Base-by-base conservation (phyloP, 164 flowering plant genomes). In the Hamamelis virginiana region DNA sequence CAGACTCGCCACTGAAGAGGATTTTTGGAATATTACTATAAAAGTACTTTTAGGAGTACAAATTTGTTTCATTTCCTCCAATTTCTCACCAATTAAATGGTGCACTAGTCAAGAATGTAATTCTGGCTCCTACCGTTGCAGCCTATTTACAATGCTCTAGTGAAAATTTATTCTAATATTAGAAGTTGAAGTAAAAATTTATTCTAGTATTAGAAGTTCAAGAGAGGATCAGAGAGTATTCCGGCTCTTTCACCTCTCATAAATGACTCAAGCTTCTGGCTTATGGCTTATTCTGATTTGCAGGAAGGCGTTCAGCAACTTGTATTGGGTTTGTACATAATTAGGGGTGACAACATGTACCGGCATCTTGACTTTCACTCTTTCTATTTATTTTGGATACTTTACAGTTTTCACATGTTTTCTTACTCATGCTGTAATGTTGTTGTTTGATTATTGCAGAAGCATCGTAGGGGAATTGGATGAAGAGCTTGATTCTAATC, bases 301-400 rank as follows among this genome's bases (percentile, higher is more conserved):
- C 86, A 92, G 98, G 97, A 94, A 84, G 98, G 98, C 8, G 97
- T 92, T 28, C 97, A 94, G 75, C 97, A 92, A 74, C 90, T 91
- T 70, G 98, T 92, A 18, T 76, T 94, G 65, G 98, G 98, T 15
- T 75, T 94, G 74, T 94, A 92, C 85, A 92, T 94, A 77, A 92
- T 92, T 57, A 85, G 97, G 78, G 98, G 97, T 14, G 97, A 94
- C 78, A 94, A 92, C 87, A 92, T 94, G 97, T 92, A 78, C 81
- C 62, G 75, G 0, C 59, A 19, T 59, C 67, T 43, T 33, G 41
- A n/a, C 59, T 11, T 16, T 48, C 46, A 14, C 27, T 0, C 8
- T n/a, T 27, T 33, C 22, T 18, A 33, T 59, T 59, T 28, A 33
- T 12, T 38, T 60, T 33, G 41, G 41, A 6, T 33, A 33, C 41